Evolutionary conservation across 75 land plant genomes (phyloP).

Genomic region (Cunninghamia lanceolata): DNA sequence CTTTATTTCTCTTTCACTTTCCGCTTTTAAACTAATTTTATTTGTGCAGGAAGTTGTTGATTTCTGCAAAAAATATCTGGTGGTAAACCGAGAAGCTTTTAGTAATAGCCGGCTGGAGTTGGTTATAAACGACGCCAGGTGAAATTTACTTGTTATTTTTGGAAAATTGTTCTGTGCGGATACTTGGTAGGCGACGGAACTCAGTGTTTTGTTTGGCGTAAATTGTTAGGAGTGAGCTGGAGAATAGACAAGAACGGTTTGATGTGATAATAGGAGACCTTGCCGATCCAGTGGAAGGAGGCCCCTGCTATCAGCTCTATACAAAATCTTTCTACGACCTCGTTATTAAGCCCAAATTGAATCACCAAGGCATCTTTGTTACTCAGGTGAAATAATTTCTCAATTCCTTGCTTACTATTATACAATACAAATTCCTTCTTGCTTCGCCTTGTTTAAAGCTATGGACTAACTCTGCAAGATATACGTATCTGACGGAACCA

Average conservation of each 20-base stretch:
- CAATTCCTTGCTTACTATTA: too few species aligned
- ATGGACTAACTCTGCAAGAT: too few species aligned
- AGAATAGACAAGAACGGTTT: constrained; percentile 59
- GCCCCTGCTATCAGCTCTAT: constrained; percentile 93
- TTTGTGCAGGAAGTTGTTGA: constrained; percentile 83
- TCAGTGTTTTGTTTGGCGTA: not conserved
- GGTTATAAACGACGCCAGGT: constrained; percentile 95
- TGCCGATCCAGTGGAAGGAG: constrained; percentile 94
- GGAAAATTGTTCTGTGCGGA: not conserved
- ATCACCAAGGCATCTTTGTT: constrained; percentile 69
- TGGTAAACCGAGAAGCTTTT: constrained; percentile 71
- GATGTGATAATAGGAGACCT: constrained; percentile 93
- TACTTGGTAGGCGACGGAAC: not conserved
- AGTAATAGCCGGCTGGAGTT: constrained; percentile 64
- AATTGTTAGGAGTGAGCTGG: constrained; percentile 61
- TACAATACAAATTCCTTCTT: too few species aligned
- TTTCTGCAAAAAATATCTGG: constrained; percentile 66
- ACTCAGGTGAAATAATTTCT: constrained; percentile 57
- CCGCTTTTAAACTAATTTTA: too few species aligned
- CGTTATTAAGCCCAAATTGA: constrained; percentile 80
- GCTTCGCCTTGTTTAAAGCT: too few species aligned
- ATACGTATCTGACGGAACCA: too few species aligned
- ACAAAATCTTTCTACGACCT: constrained; percentile 82
- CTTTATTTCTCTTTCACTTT: not conserved
- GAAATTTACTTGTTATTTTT: not conserved